Base-by-base conservation (phyloP, 768 basidiomycete species). In the Naganishia vaughanmartiniae region DNA sequence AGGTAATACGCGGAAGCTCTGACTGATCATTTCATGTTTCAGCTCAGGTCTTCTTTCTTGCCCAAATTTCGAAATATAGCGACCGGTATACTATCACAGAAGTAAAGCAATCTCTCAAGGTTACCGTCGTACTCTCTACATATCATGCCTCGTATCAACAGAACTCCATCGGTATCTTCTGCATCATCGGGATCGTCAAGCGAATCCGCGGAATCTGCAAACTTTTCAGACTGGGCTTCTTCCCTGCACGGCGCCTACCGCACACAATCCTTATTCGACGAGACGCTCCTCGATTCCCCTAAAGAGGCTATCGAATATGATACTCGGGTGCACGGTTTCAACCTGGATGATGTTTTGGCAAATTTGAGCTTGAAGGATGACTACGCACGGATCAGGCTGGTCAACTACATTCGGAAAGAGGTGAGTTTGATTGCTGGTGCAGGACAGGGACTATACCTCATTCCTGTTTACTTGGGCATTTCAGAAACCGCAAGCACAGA, bases 401-500 rank as follows among this genome's bases (percentile, higher is more conserved):
- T 96, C 81, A 96, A 96, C 79, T 90, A 86, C 81, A 92, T 95
- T 76, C 84, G 93, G 69, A 89, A 71, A 36, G 73, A 76, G 73
- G 79, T 80, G 56, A 63, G 78, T 54, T n/a, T 4, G n/a, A 21
- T 26, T 51, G 5, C 17, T 80, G 87, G 6, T 72, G 78, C 10
- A 83, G 33, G 10, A n/a, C 17, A 9, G 4, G 4, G 42, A 26
- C 39, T 45, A 24, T 26, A 12, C 42, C 42, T 42, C 26, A 26
- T 42, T 12, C 5, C 5, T n/a, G 21, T 21, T n/a, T 51, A 3
- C n/a, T 26, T 24, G 19, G n/a, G 4, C 24, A n/a, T 14, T n/a
- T 3, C 48, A 63, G 60, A 63, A 63, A 63, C 60, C 60, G 26
- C 60, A 63, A 63, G 45, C n/a, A 3, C 39, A 33, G 21, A 30